Evolutionary conservation across 2,329 filamentous ascomycete species (phyloP).

Genomic region (Fusarium oxysporum): DNA sequence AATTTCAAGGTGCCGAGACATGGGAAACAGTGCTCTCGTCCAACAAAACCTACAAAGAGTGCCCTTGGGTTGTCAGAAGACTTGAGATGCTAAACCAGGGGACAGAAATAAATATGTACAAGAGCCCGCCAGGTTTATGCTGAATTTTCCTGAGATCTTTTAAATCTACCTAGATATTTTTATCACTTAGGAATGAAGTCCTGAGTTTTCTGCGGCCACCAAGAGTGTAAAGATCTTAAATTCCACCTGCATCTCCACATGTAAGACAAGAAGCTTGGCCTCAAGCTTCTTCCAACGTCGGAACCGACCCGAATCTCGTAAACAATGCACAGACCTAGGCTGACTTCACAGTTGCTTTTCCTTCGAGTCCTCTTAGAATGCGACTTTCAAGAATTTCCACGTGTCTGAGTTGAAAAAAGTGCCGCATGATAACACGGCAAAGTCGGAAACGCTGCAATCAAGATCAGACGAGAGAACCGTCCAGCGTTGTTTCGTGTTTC

Average conservation of each 20-base stretch:
- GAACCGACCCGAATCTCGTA: background rate
- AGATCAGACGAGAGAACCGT: conserved; percentile 17
- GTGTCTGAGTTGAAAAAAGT: conserved; percentile 15
- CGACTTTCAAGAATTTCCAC: conserved; percentile 8
- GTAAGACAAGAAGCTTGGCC: conserved; percentile 26
- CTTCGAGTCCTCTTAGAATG: conserved; percentile 4
- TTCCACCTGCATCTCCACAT: conserved; percentile 20
- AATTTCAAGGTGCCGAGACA: conserved; percentile 6
- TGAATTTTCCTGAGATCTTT: background rate
- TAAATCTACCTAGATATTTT: background rate
- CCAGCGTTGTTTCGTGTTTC: conserved; percentile 38
- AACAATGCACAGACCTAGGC: background rate
- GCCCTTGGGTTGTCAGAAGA: background rate
- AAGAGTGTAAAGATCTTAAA: conserved; percentile 1
- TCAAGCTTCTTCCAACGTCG: conserved; percentile 18
- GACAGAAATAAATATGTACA: background rate
- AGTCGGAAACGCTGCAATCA: conserved; percentile 2
- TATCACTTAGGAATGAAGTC: background rate
- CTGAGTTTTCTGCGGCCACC: background rate
- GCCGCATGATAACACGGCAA: background rate
- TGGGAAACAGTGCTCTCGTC: background rate
- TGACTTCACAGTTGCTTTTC: background rate
- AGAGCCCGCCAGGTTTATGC: background rate
- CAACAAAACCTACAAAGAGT: background rate
- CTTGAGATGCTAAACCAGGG: background rate